A percentile compares a stretch with the other conserved stretches of the same genome.
Conservation (phyloP, 768 basidiomycete genomes). For the Xerocomus brunneocitrinus region DNA sequence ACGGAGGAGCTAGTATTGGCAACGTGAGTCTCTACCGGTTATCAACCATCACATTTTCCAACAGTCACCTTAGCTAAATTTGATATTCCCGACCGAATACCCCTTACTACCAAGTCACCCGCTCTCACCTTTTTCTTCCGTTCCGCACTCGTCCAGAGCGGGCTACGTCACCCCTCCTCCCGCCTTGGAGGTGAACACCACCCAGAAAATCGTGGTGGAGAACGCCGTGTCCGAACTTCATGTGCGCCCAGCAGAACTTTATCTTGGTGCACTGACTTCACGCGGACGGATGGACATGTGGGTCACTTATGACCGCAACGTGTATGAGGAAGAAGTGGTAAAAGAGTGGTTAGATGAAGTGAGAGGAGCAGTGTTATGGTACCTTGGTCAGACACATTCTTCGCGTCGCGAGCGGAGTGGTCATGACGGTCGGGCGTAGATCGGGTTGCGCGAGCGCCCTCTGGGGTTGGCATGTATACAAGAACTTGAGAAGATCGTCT, state of each 20-base stretch:
- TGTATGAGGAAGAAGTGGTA: no score
- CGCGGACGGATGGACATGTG: no score
- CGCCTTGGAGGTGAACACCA: neutral
- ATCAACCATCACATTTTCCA: no score
- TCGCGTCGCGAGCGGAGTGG: neutral
- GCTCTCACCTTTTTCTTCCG: neutral
- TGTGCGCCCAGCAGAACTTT: no score
- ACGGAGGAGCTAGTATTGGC: constrained; percentile 26
- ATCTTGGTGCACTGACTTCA: no score
- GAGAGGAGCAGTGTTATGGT: constrained; percentile 29
- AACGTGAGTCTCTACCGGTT: constrained; percentile 13
- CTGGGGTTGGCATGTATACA: no score
- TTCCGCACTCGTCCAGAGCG: neutral
- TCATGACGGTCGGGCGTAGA: no score
- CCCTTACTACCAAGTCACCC: neutral
- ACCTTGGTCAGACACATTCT: constrained; percentile 19
- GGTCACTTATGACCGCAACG: no score
- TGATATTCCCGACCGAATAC: constrained; percentile 1
- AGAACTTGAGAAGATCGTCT: no score
- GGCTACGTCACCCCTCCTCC: neutral
- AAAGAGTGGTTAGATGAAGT: constrained; percentile 31
- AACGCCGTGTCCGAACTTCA: no score
- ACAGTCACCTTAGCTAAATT: neutral
- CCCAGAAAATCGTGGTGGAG: neutral
- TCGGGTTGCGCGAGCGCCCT: no score